Evolutionary conservation across 2,329 filamentous ascomycete species (phyloP), one percentile per base, ranked within the genome.

Genomic region (Knufia petricola): DNA sequence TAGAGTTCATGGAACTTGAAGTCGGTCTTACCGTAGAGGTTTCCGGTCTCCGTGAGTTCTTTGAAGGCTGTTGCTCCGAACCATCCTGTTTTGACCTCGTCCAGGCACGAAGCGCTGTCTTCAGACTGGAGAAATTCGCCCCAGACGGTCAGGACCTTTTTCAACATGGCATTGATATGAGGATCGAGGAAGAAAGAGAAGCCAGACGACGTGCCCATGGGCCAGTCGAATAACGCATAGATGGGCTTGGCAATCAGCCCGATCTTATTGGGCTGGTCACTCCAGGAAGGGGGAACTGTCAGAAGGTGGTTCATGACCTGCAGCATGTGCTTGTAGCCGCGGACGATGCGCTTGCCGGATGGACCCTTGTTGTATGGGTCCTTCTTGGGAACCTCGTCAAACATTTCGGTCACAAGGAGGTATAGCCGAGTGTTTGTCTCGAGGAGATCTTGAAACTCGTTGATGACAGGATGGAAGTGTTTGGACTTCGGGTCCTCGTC

Each of bases 401-500:
- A 86, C 83, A 86, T 86, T 53, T 74, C 69, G 20, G 69, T 68
- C 59, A 84, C 78, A 61, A 81, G 77, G 72, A 85, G 80, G 67
- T 78, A 81, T 21, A 86, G 67, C 19, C 79, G 73, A 1, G 80
- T 67, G 54, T 79, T 79, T 23, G 63, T 63, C 61, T 86, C 82
- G 53, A 87, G 85, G 20, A 85, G 66, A 1, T 75, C 62, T 59
- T 79, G 72, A 66, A 87, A 84, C 54, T 85, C 82, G 52, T 73
- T 58, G 0, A 86, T 63, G 0, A 79, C 79, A 0, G 80, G 81
- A n/a, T n/a, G n/a, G n/a, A n/a, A n/a, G n/a, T n/a, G n/a, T n/a
- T n/a, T n/a, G n/a, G n/a, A n/a, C n/a, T n/a, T n/a, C n/a, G n/a
- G n/a, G n/a, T n/a, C n/a, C n/a, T n/a, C n/a, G n/a, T n/a, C n/a